These are phyloP conservation scores for Parasarocladium wereldwijsianum DNA, from an alignment of 2,329 filamentous ascomycete genomes.

Conservation along the genomic window DNA sequence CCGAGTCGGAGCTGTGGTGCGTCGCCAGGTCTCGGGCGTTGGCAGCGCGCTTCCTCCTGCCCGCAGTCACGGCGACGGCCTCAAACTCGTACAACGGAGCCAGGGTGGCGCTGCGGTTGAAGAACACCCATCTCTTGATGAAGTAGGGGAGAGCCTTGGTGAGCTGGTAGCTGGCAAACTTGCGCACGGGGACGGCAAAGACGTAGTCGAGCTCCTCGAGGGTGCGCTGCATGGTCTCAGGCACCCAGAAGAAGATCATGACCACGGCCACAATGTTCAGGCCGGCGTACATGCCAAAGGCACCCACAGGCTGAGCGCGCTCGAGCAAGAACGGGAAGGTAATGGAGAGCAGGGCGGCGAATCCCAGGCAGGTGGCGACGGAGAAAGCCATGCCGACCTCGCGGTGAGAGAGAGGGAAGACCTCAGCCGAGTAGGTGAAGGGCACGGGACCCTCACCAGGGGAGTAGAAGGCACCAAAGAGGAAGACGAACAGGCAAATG, in stretches of 20 bases:
- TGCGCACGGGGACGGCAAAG: conserved; percentile 28
- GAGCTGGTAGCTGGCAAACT: conserved; percentile 24
- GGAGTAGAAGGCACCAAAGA: conserved; percentile 51
- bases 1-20: conserved; percentile 1
- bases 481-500: conserved; percentile 47
- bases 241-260: conserved; percentile 38
- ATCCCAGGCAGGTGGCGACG: conserved; percentile 44
- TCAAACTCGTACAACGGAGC: conserved; percentile 6
- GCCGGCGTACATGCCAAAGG: conserved; percentile 36
- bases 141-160: conserved; percentile 5
- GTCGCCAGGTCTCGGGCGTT: background rate
- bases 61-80: background rate
- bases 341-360: conserved; percentile 32
- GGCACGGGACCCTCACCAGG: conserved; percentile 50
- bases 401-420: conserved; percentile 48
- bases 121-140: conserved; percentile 6
- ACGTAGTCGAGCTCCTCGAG: conserved; percentile 36
- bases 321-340: conserved; percentile 35
- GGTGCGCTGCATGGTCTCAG: conserved; percentile 40
- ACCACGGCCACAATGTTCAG: conserved; percentile 38
- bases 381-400: conserved; percentile 51
- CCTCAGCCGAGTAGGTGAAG: conserved; percentile 47
- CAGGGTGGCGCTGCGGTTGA: conserved; percentile 4
- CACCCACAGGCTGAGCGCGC: conserved; percentile 17
- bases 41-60: background rate